Conservation (phyloP, 2,329 filamentous ascomycete genomes). For the Trichophyton schoenleinii region DNA sequence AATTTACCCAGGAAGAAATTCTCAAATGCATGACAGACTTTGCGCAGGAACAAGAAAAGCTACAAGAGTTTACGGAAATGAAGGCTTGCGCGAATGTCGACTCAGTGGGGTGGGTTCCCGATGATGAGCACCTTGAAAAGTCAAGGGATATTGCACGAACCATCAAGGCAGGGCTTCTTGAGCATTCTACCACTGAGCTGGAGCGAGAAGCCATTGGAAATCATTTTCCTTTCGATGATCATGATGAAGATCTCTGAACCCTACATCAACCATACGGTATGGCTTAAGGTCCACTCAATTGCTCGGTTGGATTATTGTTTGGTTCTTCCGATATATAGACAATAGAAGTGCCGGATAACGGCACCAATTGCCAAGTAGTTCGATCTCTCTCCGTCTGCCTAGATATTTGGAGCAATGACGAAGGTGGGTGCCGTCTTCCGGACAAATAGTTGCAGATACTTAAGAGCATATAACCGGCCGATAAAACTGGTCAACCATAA, state of each 20-base stretch:
- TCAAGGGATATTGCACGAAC: constrained; percentile 7
- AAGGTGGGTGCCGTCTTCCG: not conserved
- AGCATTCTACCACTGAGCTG: constrained; percentile 9
- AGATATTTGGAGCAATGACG: too few species aligned
- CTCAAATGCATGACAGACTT: constrained; percentile 10
- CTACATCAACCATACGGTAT: too few species aligned
- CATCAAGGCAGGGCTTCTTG: constrained; percentile 16
- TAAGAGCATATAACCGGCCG: not conserved
- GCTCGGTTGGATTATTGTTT: too few species aligned
- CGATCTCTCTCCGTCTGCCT: too few species aligned
- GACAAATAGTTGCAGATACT: not conserved
- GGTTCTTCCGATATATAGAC: too few species aligned
- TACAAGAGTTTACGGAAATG: constrained; percentile 16
- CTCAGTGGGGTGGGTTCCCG: constrained; percentile 19
- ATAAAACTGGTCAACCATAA: not conserved
- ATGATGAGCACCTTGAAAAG: constrained; percentile 17
- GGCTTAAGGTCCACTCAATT: too few species aligned
- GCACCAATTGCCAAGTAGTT: too few species aligned
- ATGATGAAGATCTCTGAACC: not conserved
- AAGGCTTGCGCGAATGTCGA: constrained; percentile 18
- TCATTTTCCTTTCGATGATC: not conserved
- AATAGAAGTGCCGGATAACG: too few species aligned
- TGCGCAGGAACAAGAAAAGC: constrained; percentile 15
- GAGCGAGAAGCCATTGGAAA: constrained; percentile 8
- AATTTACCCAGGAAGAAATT: constrained; percentile 16